Evolutionary conservation across 768 basidiomycete genomes (phyloP), one percentile per base, ranked within the genome.

Genomic region (Kwoniella heveanensis): DNA sequence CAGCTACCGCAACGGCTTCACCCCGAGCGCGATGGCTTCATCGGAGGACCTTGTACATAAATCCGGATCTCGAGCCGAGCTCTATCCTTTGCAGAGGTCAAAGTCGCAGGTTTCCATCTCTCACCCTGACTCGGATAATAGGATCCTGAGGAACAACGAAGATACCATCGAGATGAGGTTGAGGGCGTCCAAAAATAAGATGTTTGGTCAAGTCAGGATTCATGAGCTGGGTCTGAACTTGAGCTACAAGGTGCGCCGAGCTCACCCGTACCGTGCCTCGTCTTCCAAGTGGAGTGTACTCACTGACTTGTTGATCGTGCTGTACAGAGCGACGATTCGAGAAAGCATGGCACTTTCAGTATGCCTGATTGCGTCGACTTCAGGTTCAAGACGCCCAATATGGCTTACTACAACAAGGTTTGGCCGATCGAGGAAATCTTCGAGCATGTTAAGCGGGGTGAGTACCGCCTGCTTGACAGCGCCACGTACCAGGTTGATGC

Each of bases 181-280:
- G 13, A 85, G 92, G 7, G 91, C 92, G 0, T 85, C 86, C 0
- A 86, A 88, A 77, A 92, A 92, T 70, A 71, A 76, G 70, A 92
- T 87, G 6, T 95, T 94, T 70, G 86, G 92, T 49, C 83, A 87
- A 46, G 88, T 95, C 57, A 84, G 84, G 70, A 85, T 95, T 86
- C 67, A 44, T 24, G 49, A 36, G 13, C 73, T 63, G 50, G 85
- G 89, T 67, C 79, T 92, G 21, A 80, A 91, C 52, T 76, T 92
- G 56, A 92, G 89, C 72, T 88, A 90, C 67, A 85, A 87, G 74
- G 80, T 80, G 50, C 37, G 69, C 58, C n/a, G n/a, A n/a, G n/a
- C n/a, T n/a, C n/a, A n/a, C n/a, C n/a, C n/a, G n/a, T n/a, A n/a
- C n/a, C n/a, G n/a, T n/a, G n/a, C n/a, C n/a, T n/a, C n/a, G n/a